Percentiles rank a stretch among this genome's conserved stretches.
phyloP scores from a whole-genome alignment of 305 asterid genomes.

The Fraxinus ornus region DNA sequence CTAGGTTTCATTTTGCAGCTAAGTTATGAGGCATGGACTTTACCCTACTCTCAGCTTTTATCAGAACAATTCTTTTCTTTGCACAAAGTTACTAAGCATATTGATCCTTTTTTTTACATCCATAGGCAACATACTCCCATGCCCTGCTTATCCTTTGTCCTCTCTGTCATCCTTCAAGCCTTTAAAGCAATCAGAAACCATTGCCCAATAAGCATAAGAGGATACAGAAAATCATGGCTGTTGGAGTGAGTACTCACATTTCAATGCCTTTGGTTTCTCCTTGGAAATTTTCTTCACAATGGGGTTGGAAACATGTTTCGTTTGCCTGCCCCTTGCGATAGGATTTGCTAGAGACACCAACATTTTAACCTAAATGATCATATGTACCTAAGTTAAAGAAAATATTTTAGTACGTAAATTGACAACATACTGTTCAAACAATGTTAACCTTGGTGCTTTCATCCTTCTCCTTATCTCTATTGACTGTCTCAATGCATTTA shows the following conservation, averaged over 20 bases:
- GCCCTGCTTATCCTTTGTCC: neutral
- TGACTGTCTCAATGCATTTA: conserved; percentile 57
- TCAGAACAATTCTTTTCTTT: neutral
- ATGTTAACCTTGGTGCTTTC: conserved; percentile 49
- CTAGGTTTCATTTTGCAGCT: neutral
- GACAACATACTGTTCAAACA: conserved; percentile 20
- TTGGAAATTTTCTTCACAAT: conserved; percentile 33
- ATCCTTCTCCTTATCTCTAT: conserved; percentile 39
- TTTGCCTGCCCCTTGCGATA: conserved; percentile 39
- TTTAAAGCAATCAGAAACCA: neutral
- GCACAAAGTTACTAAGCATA: neutral
- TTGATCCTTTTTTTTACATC: neutral
- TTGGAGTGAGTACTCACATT: conserved; percentile 39
- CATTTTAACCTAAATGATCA: conserved; percentile 48
- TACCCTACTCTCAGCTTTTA: neutral
- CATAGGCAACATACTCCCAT: neutral
- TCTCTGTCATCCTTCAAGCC: neutral
- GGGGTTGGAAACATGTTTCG: conserved; percentile 29
- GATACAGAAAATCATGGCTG: neutral
- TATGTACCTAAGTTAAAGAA: conserved; percentile 19
- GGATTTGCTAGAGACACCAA: conserved; percentile 67
- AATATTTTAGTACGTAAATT: conserved; percentile 18
- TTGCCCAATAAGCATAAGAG: neutral
- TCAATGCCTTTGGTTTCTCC: conserved; percentile 32
- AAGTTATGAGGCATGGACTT: neutral